phyloP scores from a whole-genome alignment of 768 basidiomycete genomes.

The Hypsizygus marmoreus region DNA sequence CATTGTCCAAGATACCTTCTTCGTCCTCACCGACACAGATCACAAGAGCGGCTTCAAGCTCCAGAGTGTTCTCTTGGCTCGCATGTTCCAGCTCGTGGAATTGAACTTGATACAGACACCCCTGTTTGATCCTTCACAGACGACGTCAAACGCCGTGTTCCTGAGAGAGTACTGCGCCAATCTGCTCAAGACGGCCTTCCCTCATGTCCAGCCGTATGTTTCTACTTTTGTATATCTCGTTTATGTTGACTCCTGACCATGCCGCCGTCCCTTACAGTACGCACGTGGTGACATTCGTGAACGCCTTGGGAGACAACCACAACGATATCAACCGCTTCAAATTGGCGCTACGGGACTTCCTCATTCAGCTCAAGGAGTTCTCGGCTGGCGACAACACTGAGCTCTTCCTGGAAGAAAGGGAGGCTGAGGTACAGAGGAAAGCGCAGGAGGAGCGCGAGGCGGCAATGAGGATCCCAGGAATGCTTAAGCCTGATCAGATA shows the following conservation, averaged over 20 bases:
- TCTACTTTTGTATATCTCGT: conserved; percentile 13
- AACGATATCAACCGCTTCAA: conserved; percentile 91
- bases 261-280: conserved; percentile 48
- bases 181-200: conserved; percentile 86
- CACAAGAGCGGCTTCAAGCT: conserved; percentile 99
- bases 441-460: conserved; percentile 83
- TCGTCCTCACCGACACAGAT: conserved; percentile 95
- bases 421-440: conserved; percentile 77
- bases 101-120: conserved; percentile 77
- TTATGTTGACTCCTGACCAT: too few species aligned
- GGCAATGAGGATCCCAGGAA: conserved; percentile 94
- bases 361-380: conserved; percentile 97
- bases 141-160: conserved; percentile 77
- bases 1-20: conserved; percentile 95
- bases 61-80: conserved; percentile 88
- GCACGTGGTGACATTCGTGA: conserved; percentile 73
- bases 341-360: conserved; percentile 92
- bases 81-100: conserved; percentile 92
- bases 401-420: conserved; percentile 92
- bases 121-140: conserved; percentile 78
- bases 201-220: conserved; percentile 83
- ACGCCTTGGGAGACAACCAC: conserved; percentile 68
- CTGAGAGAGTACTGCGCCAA: conserved; percentile 86
- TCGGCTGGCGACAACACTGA: conserved; percentile 88
- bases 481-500: conserved; percentile 94